Evolutionary conservation across 768 basidiomycete species (phyloP).

Genomic region (Mycena albidolilacea): DNA sequence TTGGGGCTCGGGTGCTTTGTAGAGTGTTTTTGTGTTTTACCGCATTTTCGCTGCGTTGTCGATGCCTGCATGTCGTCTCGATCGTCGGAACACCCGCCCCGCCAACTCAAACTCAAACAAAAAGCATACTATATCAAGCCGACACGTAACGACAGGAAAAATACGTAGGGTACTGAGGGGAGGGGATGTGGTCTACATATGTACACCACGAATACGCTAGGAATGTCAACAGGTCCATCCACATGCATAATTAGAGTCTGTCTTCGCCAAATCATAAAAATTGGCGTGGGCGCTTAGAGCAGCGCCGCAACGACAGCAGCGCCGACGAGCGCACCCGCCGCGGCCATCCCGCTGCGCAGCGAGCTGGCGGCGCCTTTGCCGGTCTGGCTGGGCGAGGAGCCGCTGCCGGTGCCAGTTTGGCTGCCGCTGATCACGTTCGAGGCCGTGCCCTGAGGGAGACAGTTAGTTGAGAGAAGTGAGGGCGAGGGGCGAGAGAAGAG

Average conservation of each 20-base stretch:
- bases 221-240: background rate
- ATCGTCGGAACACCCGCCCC: too few species aligned
- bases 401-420: background rate
- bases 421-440: background rate
- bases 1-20: too few species aligned
- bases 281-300: conserved; percentile 1
- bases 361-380: background rate
- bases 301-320: background rate
- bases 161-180: conserved; percentile 20
- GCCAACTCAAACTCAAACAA: background rate
- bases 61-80: too few species aligned
- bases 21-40: too few species aligned
- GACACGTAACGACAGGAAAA: conserved; percentile 17
- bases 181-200: background rate
- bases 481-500: background rate
- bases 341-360: conserved; percentile 13
- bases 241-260: background rate
- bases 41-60: too few species aligned
- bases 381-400: background rate
- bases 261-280: background rate
- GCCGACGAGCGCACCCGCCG: background rate
- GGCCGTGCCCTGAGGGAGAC: background rate
- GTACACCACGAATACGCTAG: background rate
- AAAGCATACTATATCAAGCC: background rate
- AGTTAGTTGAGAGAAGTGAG: too few species aligned